Evolutionary conservation across 2,329 filamentous ascomycete genomes (phyloP), one percentile per base, ranked within the genome.

Genomic region (Sordariomycetes sp.): DNA sequence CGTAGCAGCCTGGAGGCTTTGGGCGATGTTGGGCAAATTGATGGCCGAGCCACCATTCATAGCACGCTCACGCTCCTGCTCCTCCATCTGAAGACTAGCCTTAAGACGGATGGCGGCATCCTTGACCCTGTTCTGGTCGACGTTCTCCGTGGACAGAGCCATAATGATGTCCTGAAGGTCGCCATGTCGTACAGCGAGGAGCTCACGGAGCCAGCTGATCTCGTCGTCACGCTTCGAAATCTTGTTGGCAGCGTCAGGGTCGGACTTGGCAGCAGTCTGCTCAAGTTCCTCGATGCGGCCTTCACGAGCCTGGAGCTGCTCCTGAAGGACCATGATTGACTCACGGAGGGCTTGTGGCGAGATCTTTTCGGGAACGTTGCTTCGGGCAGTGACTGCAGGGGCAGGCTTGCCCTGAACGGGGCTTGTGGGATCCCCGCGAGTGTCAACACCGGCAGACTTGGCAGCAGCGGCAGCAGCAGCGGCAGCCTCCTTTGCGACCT

Each of bases 21-120:
- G 81, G 2, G 86, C 82, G 27, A 94, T 73, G 26, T 83, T 85
- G 5, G 85, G 83, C 45, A 92, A 67, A 35, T 68, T 75, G 40
- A 80, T 69, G 19, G 75, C 66, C 7, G 77, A 82, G 11, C 74
- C 75, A 31, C 79, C 79, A 35, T 82, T 79, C 60, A 85, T 73
- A 1, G 86, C 80, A 39, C 92, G 75, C 57, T 96, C 90, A 33
- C 86, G 85, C 59, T 95, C 88, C 54, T 94, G 86, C 53, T 93
- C 85, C 57, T 98, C 90, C 92, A 98, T 98, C 54, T 96, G 86
- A 23, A 98, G 68, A 50, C 94, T 95, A 11, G 92, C 86, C 54
- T 86, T 86, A 40, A 98, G 79, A 34, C 92, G 82, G 46, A 96
- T 96, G 23, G 86, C 85, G 6, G 88, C 87, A 53, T 96, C 88